Evolutionary conservation across 495 filamentous ascomycete species (phyloP).

Genomic region (Symbiotaphrina buchneri): DNA sequence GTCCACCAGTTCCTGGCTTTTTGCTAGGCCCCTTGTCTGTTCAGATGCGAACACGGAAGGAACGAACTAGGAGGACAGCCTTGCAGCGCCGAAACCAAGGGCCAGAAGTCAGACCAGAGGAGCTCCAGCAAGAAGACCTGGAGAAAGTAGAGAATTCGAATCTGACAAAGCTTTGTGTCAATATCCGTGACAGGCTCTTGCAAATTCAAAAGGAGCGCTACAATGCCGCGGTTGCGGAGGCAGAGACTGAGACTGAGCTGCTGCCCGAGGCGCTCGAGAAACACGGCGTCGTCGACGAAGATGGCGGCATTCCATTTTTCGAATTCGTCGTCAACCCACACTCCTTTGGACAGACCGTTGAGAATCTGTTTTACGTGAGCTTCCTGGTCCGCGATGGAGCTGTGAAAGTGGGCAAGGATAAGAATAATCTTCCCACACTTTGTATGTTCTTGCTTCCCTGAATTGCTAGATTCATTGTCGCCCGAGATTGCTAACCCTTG

Average conservation of each 20-base stretch:
- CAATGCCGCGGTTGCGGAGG: constrained; percentile 19
- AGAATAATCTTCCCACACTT: constrained; percentile 42
- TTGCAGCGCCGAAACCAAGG: constrained; percentile 37
- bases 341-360: constrained; percentile 86
- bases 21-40: constrained; percentile 77
- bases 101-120: constrained; percentile 46
- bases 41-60: constrained; percentile 54
- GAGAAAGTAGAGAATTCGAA: constrained; percentile 50
- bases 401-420: constrained; percentile 39
- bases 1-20: constrained; percentile 64
- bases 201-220: constrained; percentile 15
- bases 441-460: constrained; percentile 25
- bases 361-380: constrained; percentile 92
- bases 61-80: constrained; percentile 38
- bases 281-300: constrained; percentile 30
- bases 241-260: constrained; percentile 13
- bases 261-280: constrained; percentile 14
- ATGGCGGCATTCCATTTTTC: constrained; percentile 51
- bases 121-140: constrained; percentile 47
- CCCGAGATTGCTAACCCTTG: constrained; percentile 7
- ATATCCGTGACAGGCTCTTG: constrained; percentile 27
- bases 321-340: constrained; percentile 69
- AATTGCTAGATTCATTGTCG: constrained; percentile 4
- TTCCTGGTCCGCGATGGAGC: constrained; percentile 81
- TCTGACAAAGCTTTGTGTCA: constrained; percentile 43